Conservation (phyloP, 1,284 basidiomycete species). For the Sanghuangporus weigelae region DNA sequence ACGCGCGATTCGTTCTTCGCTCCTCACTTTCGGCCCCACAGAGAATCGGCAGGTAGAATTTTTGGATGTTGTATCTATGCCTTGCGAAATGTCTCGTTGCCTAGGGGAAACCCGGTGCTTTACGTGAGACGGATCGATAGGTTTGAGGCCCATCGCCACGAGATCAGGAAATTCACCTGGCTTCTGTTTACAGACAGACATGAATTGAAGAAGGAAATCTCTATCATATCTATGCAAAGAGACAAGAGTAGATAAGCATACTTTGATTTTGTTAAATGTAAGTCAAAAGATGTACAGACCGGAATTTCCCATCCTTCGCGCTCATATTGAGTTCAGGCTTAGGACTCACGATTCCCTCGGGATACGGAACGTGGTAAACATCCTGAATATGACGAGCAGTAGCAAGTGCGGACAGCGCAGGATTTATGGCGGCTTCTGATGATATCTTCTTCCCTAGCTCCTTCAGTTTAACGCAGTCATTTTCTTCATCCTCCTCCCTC, state of each 20-base stretch:
- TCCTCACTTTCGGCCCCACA: conserved; percentile 50
- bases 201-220: conserved; percentile 97
- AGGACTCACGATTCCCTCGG: conserved; percentile 80
- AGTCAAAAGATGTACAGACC: too few species aligned
- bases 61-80: too few species aligned
- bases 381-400: conserved; percentile 82
- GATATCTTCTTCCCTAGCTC: too few species aligned
- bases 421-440: too few species aligned
- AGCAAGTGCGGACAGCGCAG: conserved; percentile 68
- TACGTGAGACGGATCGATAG: too few species aligned
- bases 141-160: conserved; percentile 88
- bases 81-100: too few species aligned
- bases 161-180: conserved; percentile 86
- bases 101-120: too few species aligned
- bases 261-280: too few species aligned
- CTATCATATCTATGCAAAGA: conserved; percentile 81
- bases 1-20: conserved; percentile 68
- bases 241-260: too few species aligned
- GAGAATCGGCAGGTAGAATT: conserved; percentile 79
- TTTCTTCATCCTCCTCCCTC: conserved; percentile 26
- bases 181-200: conserved; percentile 92
- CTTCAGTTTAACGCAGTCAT: too few species aligned
- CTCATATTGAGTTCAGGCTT: conserved; percentile 81
- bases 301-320: conserved; percentile 86
- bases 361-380: conserved; percentile 77